Evolutionary conservation across 345 rosid genomes (phyloP).

Genomic region (Carallia brachiata): DNA sequence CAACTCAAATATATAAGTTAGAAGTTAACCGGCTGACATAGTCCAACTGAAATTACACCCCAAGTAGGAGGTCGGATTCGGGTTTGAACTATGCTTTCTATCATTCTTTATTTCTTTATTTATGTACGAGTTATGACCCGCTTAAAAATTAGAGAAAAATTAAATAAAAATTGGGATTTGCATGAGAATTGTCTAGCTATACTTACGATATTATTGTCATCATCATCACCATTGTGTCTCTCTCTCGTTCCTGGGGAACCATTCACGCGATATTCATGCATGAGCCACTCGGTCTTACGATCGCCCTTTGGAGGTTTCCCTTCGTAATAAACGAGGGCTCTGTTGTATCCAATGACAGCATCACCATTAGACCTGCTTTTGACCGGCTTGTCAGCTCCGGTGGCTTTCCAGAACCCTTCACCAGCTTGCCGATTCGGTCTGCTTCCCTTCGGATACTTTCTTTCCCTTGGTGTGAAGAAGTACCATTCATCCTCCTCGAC

Average conservation of each 20-base stretch:
- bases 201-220: no score
- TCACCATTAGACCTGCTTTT: neutral
- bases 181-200: no score
- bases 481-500: slow-evolving; percentile 17
- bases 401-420: slow-evolving; percentile 28
- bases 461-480: slow-evolving; percentile 23
- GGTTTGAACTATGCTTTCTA: no score
- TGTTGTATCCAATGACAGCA: slow-evolving; percentile 2
- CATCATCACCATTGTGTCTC: no score
- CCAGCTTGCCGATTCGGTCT: slow-evolving; percentile 22
- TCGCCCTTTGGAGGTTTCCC: slow-evolving; percentile 14
- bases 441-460: slow-evolving; percentile 15
- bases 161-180: no score
- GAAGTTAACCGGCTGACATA: no score
- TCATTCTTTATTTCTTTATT: no score
- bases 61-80: no score
- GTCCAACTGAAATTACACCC: no score
- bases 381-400: slow-evolving; percentile 1
- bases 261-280: slow-evolving; percentile 20
- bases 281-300: slow-evolving; percentile 26
- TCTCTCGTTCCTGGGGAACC: neutral
- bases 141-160: no score
- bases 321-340: slow-evolving; percentile 13
- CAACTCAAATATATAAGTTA: neutral
- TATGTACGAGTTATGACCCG: no score